Conservation (phyloP, 306 rosid genomes). For the Quercus berberidifolia region DNA sequence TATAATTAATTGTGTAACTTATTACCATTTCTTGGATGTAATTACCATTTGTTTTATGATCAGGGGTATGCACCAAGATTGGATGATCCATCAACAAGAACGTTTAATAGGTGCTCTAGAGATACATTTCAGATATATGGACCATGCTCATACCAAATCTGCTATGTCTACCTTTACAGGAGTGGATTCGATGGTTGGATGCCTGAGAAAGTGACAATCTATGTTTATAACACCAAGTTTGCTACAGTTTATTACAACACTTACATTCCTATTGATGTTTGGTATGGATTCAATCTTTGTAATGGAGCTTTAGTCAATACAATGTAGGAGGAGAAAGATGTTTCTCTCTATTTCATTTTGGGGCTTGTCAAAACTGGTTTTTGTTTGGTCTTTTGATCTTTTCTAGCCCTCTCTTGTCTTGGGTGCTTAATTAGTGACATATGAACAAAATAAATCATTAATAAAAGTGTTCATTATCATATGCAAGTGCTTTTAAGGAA, state of each 20-base stretch:
- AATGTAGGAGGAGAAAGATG: not conserved
- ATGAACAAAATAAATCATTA: too few relatives aligned
- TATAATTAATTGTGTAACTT: not conserved
- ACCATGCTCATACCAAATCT: slow-evolving; percentile 64
- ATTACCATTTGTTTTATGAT: not conserved
- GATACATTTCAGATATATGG: slow-evolving; percentile 70
- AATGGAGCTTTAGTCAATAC: slow-evolving; percentile 20
- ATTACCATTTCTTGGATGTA: too few relatives aligned
- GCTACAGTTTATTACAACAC: slow-evolving; percentile 48
- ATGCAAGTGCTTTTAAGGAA: too few relatives aligned
- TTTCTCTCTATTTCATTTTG: not conserved
- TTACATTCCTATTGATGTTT: slow-evolving; percentile 50
- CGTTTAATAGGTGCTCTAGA: slow-evolving; percentile 82
- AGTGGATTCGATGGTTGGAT: slow-evolving; percentile 84
- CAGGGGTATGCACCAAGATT: slow-evolving; percentile 76
- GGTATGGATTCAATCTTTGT: slow-evolving; percentile 79
- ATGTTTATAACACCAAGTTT: slow-evolving; percentile 30
- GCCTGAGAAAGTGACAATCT: slow-evolving; percentile 60
- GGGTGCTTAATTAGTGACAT: too few relatives aligned
- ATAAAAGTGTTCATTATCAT: too few relatives aligned
- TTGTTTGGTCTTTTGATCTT: too few relatives aligned
- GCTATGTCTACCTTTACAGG: slow-evolving; percentile 68
- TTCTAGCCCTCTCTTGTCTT: too few relatives aligned
- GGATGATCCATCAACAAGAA: slow-evolving; percentile 51
- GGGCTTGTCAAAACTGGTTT: too few relatives aligned